Evolutionary conservation across 1,284 basidiomycete genomes (phyloP).

Genomic region (Agroathelia rolfsii): DNA sequence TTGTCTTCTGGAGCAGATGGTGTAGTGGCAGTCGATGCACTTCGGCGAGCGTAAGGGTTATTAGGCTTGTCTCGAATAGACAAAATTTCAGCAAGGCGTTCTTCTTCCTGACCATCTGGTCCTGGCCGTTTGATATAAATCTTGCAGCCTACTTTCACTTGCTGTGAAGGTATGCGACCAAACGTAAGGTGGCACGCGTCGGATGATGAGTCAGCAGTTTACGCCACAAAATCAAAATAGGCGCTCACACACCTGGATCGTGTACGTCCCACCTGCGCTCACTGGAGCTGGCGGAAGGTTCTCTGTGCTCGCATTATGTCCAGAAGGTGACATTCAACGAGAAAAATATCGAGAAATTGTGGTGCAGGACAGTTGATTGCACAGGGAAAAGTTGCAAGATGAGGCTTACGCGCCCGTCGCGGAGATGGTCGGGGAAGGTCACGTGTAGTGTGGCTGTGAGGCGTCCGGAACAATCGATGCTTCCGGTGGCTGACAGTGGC

Average conservation of each 20-base stretch:
- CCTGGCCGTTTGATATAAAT: slow-evolving; percentile 79
- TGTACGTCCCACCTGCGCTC: slow-evolving; percentile 66
- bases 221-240: slow-evolving; percentile 15
- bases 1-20: slow-evolving; percentile 61
- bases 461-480: no score
- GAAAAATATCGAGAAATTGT: no score
- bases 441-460: no score
- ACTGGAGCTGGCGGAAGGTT: slow-evolving; percentile 60
- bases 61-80: slow-evolving; percentile 81
- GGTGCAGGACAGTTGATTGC: no score
- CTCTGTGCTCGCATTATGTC: no score
- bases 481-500: no score
- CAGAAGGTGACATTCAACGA: no score
- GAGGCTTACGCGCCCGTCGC: no score
- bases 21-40: slow-evolving; percentile 16
- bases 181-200: slow-evolving; percentile 14
- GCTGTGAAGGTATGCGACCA: slow-evolving; percentile 36
- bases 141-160: slow-evolving; percentile 86
- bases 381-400: no score
- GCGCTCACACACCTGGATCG: slow-evolving; percentile 48
- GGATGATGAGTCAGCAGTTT: slow-evolving; percentile 13
- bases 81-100: slow-evolving; percentile 87
- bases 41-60: slow-evolving; percentile 48
- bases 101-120: slow-evolving; percentile 66
- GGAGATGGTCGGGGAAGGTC: no score